Evolutionary conservation across 208 protist species (phyloP).

Genomic region (Leishmania guyanensis): DNA sequence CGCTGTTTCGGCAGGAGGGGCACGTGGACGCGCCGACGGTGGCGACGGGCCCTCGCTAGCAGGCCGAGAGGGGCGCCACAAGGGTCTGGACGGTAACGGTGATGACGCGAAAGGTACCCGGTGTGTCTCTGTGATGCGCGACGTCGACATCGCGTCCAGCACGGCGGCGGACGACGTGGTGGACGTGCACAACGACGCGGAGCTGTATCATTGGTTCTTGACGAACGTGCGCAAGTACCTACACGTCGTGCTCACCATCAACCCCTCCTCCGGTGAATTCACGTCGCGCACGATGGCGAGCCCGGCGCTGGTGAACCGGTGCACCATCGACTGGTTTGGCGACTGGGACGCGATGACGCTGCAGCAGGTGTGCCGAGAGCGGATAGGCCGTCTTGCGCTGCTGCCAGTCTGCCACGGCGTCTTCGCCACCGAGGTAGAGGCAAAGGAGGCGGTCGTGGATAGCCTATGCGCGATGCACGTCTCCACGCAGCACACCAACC

Average conservation of each 20-base stretch:
- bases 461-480: conserved; percentile 94
- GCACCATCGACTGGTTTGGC: conserved; percentile 99
- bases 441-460: conserved; percentile 78
- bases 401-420: conserved; percentile 50
- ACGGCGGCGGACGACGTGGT: conserved; percentile 49
- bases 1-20: background rate
- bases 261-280: conserved; percentile 97
- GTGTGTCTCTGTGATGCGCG: background rate
- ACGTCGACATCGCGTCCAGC: conserved; percentile 11
- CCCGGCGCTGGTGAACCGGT: conserved; percentile 99
- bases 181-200: conserved; percentile 87
- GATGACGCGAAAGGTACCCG: background rate
- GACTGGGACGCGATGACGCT: conserved; percentile 97
- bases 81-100: background rate
- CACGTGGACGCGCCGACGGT: background rate
- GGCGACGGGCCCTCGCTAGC: background rate
- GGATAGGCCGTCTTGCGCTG: conserved; percentile 91
- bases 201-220: conserved; percentile 97
- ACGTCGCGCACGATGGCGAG: conserved; percentile 94
- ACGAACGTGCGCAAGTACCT: conserved; percentile 96
- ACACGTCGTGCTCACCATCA: conserved; percentile 99
- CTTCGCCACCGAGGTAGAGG: conserved; percentile 52
- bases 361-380: conserved; percentile 92
- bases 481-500: conserved; percentile 86
- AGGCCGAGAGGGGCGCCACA: background rate